Evolutionary conservation across 176 grass and related monocot species (phyloP).

Genomic region (Melocanna baccifera): DNA sequence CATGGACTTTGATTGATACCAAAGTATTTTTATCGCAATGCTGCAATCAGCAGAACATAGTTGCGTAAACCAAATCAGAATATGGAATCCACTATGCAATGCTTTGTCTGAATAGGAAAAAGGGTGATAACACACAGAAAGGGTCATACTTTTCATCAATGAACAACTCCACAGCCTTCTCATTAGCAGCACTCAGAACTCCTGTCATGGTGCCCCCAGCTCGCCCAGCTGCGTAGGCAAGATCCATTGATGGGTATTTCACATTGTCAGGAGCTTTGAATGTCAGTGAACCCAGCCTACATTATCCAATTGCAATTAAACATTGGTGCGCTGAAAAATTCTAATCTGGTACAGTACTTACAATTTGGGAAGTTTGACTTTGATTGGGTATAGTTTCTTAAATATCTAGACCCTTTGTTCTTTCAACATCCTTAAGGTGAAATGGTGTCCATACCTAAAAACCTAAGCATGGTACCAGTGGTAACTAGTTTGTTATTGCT

Average conservation of each 20-base stretch:
- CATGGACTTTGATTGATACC: conserved; percentile 26
- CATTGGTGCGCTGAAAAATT: not conserved
- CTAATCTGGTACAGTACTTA: not conserved
- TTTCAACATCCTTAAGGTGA: not conserved
- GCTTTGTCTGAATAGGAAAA: not conserved
- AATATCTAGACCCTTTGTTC: not conserved
- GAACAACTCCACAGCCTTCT: conserved; percentile 98
- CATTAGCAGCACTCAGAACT: conserved; percentile 96
- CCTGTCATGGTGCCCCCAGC: conserved; percentile 99
- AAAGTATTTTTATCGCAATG: not conserved
- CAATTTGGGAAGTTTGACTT: not conserved
- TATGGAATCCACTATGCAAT: conserved; percentile 14
- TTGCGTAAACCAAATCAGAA: conserved; percentile 21
- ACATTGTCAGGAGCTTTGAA: conserved; percentile 87
- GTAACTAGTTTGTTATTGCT: conserved; percentile 1
- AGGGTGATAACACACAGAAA: not conserved
- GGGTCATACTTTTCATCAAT: conserved; percentile 78
- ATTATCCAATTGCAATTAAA: conserved; percentile 14
- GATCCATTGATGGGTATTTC: conserved; percentile 95
- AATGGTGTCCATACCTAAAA: not conserved
- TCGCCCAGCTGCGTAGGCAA: conserved; percentile 84
- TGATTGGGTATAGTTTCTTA: not conserved
- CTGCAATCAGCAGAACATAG: conserved; percentile 21
- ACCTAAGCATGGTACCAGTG: not conserved
- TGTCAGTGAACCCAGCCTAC: conserved; percentile 79